Base-by-base conservation (phyloP, 805 yeast species). In the Isabelozyma gotoi region DNA sequence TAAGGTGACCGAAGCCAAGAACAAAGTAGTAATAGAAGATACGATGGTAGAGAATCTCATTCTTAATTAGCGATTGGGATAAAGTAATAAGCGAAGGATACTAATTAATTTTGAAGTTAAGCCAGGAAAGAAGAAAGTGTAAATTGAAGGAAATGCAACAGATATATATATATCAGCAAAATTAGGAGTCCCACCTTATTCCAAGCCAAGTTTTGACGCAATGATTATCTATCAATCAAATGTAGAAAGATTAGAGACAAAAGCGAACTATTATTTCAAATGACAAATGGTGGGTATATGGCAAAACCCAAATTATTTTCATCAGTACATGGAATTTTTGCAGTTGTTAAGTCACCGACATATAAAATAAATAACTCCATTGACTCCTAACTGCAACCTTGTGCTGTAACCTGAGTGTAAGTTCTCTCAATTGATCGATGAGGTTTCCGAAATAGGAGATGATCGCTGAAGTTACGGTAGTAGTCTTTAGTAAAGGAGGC, bases 1-100 rank as follows among this genome's bases (percentile, higher is more conserved):
- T 33, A 54, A 36, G 24, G 64, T 56, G 21, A 63, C 52, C 42
- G 57, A 51, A 36, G 62, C 47, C 18, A 58, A 52, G 34, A 52
- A 49, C n/a, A n/a, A n/a, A n/a, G n/a, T n/a, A n/a, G n/a, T n/a
- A 41, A 56, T 40, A 35, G 56, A 40, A 33, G 48, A 37, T 5
- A 41, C 31, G 14, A 44, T 34, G 24, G 41, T 37, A 29, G 50
- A 39, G 34, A 51, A 44, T 40, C 41, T 51, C 17, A 53, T 53
- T 36, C 33, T 46, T 24, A 19, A 35, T 33, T 19, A 32, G 17
- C n/a, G 34, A 14, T 14, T 4, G 34, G 34, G 17, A 12, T 21
- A 21, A 32, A 15, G 34, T 24, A 24, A n/a, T 24, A 24, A 24
- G 29, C 29, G 29, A 24, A 24, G 29, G 29, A 24, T 24, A 24